These are phyloP conservation scores for Umbilicus rupestris DNA, from an alignment of 164 flowering plant genomes.

Conservation along the genomic window DNA sequence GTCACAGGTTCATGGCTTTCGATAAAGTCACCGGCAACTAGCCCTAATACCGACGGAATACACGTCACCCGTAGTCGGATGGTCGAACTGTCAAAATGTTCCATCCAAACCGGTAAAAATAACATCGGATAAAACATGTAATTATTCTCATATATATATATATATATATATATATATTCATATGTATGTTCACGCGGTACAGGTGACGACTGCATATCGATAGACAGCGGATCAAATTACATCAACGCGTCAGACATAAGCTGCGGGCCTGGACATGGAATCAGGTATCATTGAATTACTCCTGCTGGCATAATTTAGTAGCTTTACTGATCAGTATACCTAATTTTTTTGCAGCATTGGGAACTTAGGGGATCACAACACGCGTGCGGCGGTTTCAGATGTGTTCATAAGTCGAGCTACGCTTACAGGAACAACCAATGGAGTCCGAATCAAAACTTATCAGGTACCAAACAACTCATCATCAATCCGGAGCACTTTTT, in stretches of 20 bases:
- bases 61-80: conserved; percentile 46
- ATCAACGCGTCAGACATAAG: conserved; percentile 28
- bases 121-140: neutral
- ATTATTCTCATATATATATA: neutral
- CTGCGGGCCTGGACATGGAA: conserved; percentile 51
- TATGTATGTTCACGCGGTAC: neutral
- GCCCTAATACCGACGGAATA: conserved; percentile 84
- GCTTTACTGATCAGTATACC: too few relatives aligned
- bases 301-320: neutral
- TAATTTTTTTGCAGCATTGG: neutral
- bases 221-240: conserved; percentile 25
- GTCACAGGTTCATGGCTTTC: conserved; percentile 34
- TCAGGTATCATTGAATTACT: neutral
- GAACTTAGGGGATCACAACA: conserved; percentile 3
- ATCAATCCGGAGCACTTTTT: too few relatives aligned
- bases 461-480: too few relatives aligned
- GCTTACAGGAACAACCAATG: conserved; percentile 1
- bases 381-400: neutral
- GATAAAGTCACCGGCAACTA: conserved; percentile 42
- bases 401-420: neutral
- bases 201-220: conserved; percentile 11
- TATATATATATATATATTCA: neutral
- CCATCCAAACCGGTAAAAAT: conserved; percentile 46
- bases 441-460: conserved; percentile 7
- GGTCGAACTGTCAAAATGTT: conserved; percentile 26